A percentile compares a stretch with the other conserved stretches of the same genome.
Evolutionary conservation across 352 stramenopile genomes (phyloP).

Genomic region (Phytopythium oedochilum): DNA sequence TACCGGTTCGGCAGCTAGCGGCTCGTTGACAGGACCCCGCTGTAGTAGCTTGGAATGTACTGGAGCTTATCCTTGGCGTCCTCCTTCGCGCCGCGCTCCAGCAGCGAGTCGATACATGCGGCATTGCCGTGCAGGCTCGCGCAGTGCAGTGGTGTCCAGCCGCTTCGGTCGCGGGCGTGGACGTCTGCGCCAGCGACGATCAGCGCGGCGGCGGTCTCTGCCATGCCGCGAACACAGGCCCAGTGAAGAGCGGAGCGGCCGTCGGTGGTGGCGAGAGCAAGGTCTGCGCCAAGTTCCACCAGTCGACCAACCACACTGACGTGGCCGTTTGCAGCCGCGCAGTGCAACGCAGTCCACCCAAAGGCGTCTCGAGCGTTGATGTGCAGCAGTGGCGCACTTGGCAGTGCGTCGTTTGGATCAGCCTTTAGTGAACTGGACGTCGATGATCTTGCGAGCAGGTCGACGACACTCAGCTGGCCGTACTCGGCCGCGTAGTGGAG

Average conservation of each 20-base stretch:
- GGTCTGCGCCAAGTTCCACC: conserved; percentile 30
- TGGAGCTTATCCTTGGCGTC: conserved; percentile 32
- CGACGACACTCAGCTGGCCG: conserved; percentile 36
- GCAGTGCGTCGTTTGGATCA: neutral
- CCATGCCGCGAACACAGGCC: conserved; percentile 52
- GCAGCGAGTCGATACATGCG: conserved; percentile 22
- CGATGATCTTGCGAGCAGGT: conserved; percentile 29
- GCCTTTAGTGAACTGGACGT: neutral
- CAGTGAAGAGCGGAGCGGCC: conserved; percentile 63
- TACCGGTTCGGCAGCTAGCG: too few species aligned
- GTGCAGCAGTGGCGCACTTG: conserved; percentile 9
- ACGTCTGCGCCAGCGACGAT: conserved; percentile 26
- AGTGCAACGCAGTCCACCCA: conserved; percentile 55
- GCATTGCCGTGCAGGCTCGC: conserved; percentile 42
- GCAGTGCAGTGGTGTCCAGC: conserved; percentile 65
- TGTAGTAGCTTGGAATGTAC: conserved; percentile 22
- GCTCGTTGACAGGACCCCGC: neutral
- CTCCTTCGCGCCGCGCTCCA: conserved; percentile 26
- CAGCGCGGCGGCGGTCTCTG: conserved; percentile 17
- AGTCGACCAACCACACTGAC: conserved; percentile 30
- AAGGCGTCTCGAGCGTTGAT: conserved; percentile 41
- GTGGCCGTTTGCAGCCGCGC: conserved; percentile 53
- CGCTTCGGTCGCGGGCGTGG: conserved; percentile 30
- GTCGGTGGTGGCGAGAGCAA: conserved; percentile 29
- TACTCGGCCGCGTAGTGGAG: conserved; percentile 70